Evolutionary conservation across 2,329 filamentous ascomycete genomes (phyloP), one percentile per base, ranked within the genome.

Genomic region (Scedosporium minutisporum): DNA sequence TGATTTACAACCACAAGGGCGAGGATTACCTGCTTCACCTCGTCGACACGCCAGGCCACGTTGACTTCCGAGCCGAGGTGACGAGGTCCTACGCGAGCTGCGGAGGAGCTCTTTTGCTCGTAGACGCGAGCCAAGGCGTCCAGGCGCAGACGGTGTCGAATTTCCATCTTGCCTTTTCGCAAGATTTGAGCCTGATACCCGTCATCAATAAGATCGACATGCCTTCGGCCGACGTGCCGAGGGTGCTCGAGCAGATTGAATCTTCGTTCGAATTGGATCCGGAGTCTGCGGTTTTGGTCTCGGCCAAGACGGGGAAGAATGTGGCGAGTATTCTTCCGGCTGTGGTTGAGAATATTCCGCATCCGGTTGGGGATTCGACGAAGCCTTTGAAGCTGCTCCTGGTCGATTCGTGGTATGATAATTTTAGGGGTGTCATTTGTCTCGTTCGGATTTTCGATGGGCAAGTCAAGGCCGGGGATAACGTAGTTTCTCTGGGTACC

Each of bases 71-170:
- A 63, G 95, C 95, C 58, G 95, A 99, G 75, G 95, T 99, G 10
- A 96, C 91, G 41, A 85, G 95, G 58, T 96, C 91, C 65, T 99
- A 99, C 78, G 93, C 93, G 60, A 96, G 91, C 70, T 99, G 95
- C 73, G 93, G 93, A 66, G 96, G 95, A 60, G 93, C 95, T 1
- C 74, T 99, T 64, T 81, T 99, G 61, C 84, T 99, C 1, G 93
- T 99, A 2, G 95, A 99, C 80, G 95, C 93, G 6, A 96, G 90
- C 68, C 95, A 99, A 76, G 95, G 95, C 57, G 87, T 99, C 2
- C 95, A 99, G 77, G 95, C 95, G 4, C 95, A 99, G 79, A 99
- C 95, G 0, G 95, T 99, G 7, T 95, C 95, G 65, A 99, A 99
- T 75, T 99, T 99, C 77, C 97, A 97, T 73, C 85, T 97, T 25